phyloP scores from a whole-genome alignment of 768 basidiomycete species.

The Boletus rubroflammeus region DNA sequence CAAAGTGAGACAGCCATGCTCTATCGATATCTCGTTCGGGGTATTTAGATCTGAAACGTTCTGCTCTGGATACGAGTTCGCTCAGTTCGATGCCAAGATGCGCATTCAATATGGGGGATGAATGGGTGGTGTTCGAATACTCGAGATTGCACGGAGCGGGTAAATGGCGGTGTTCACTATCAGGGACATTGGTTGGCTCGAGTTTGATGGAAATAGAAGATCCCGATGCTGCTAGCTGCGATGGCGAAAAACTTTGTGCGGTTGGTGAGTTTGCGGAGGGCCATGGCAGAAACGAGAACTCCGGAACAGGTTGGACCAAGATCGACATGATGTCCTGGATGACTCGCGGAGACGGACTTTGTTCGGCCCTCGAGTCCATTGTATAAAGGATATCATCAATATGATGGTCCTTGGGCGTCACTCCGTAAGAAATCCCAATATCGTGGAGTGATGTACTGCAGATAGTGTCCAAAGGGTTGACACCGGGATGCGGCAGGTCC shows the following conservation, averaged over 20 bases:
- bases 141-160: slow-evolving; percentile 1
- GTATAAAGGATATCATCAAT: not conserved
- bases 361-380: not conserved
- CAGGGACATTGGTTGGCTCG: not conserved
- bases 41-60: slow-evolving; percentile 49
- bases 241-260: not conserved
- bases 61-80: slow-evolving; percentile 53
- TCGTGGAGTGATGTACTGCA: slow-evolving; percentile 2
- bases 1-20: slow-evolving; percentile 62
- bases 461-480: slow-evolving; percentile 42
- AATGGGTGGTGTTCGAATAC: not conserved
- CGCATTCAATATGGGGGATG: slow-evolving; percentile 58
- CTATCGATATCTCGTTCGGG: slow-evolving; percentile 60
- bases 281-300: slow-evolving; percentile 8
- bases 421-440: not conserved
- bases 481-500: slow-evolving; percentile 21
- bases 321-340: slow-evolving; percentile 33
- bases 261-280: slow-evolving; percentile 1
- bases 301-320: slow-evolving; percentile 17
- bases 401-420: not conserved
- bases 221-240: not conserved
- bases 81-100: slow-evolving; percentile 56
- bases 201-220: not conserved
- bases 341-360: slow-evolving; percentile 25
- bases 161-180: not conserved